A percentile compares a stretch with the other conserved stretches of the same genome.
Conservation (phyloP, 345 rosid species). For the Lumnitzera racemosa region DNA sequence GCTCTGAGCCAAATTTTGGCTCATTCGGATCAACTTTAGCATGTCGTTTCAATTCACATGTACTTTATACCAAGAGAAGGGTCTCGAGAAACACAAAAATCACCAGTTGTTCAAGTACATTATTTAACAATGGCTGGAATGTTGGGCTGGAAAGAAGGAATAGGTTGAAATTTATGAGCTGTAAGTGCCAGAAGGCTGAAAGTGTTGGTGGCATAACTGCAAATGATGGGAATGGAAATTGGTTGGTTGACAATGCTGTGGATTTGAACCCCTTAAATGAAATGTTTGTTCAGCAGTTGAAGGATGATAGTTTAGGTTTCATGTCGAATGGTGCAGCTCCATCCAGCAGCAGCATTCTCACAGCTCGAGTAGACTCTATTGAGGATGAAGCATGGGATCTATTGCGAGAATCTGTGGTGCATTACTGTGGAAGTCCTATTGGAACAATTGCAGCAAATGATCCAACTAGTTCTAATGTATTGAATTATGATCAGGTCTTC, state of each 20-base stretch:
- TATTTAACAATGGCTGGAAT: slow-evolving; percentile 11
- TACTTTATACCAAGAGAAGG: slow-evolving; percentile 23
- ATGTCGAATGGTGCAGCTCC: slow-evolving; percentile 22
- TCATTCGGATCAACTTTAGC: slow-evolving; percentile 12
- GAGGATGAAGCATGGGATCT: slow-evolving; percentile 94
- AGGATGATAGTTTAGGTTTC: slow-evolving; percentile 22
- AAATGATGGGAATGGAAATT: slow-evolving; percentile 22
- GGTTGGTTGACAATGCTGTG: slow-evolving; percentile 37
- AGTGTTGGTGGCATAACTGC: slow-evolving; percentile 21
- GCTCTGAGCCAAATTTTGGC: slow-evolving; percentile 20
- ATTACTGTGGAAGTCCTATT: slow-evolving; percentile 67
- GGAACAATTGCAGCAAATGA: slow-evolving; percentile 96
- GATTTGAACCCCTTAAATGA: slow-evolving; percentile 31
- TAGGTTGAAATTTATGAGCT: slow-evolving; percentile 18
- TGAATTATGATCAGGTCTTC: slow-evolving; percentile 54
- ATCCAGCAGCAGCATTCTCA: slow-evolving; percentile 11
- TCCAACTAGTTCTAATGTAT: slow-evolving; percentile 47
- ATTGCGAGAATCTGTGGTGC: slow-evolving; percentile 59
- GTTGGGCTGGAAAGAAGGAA: slow-evolving; percentile 8
- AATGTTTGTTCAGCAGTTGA: slow-evolving; percentile 23
- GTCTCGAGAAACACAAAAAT: slow-evolving; percentile 10
- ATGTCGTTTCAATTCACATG: slow-evolving; percentile 14
- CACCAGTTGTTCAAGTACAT: slow-evolving; percentile 19
- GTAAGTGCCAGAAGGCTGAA: slow-evolving; percentile 41
- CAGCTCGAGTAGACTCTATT: slow-evolving; percentile 25